Evolutionary conservation across 305 asterid genomes (phyloP), one percentile per base, ranked within the genome.

Genomic region (Plantago coronopus): DNA sequence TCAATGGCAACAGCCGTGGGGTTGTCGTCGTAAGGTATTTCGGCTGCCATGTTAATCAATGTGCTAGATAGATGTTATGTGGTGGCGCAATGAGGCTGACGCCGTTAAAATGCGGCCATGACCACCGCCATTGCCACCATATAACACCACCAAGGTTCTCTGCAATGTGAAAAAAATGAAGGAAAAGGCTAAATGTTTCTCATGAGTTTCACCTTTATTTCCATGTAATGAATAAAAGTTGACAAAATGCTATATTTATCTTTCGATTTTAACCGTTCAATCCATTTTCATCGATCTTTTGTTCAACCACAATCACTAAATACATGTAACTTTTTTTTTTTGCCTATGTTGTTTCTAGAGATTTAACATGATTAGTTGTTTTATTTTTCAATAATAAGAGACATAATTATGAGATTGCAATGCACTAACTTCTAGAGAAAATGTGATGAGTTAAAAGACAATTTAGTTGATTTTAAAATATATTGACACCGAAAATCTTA

Each of bases 1-100:
- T 72, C 89, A 48, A 89, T 56, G 13, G 91, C 95, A 42, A 86
- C 95, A 14, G 66, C 84, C 11, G 79, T 71, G 43, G 73, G 64
- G 31, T 45, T 64, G 23, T 67, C 69, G 40, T 62, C 76, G 15
- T 57, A 64, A 16, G 37, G 67, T 27, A 59, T 65, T 38, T 61
- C 67, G 29, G 63, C 49, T 17, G 27, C 54, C 83, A 74, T 74
- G 58, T 40, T 59, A 21, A 17, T 11, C 12, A 0, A 57, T 65
- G 53, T 34, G 14, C 42, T 34, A 34, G 42, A 12, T 34, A 10
- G 42, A 34, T 2, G 10, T 8, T 10, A 10, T 34, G 81, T 60
- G 82, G 85, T 60, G 80, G 76, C 20, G 69, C 75, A 68, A 77
- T 64, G 74, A 44, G 65, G 73, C 38, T 42, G 18, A 51, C 25